phyloP scores from a whole-genome alignment of 1,284 basidiomycete species.

The Thecaphora thlaspeos region DNA sequence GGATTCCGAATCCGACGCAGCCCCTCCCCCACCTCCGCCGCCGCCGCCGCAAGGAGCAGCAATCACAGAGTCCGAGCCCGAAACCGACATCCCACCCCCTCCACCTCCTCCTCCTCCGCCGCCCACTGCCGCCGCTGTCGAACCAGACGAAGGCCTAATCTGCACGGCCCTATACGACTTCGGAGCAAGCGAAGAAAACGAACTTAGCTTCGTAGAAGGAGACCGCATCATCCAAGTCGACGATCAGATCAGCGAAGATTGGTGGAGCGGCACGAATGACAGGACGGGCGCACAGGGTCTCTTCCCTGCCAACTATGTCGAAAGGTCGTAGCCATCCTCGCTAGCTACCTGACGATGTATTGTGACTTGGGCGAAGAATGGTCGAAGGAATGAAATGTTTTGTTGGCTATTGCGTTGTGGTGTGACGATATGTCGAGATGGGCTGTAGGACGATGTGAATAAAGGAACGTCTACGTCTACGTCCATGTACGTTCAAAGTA shows the following conservation, averaged over 20 bases:
- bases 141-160: constrained; percentile 1
- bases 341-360: too few relatives aligned
- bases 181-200: constrained; percentile 55
- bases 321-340: constrained; percentile 19
- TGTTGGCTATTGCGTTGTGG: too few relatives aligned
- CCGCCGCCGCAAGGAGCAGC: constrained; percentile 12
- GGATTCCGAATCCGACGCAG: too few relatives aligned
- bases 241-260: constrained; percentile 55
- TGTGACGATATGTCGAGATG: too few relatives aligned
- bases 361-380: too few relatives aligned
- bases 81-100: constrained; percentile 61
- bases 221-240: constrained; percentile 50
- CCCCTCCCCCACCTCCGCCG: neutral
- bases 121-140: constrained; percentile 16
- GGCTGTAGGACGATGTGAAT: too few relatives aligned
- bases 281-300: constrained; percentile 62
- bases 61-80: constrained; percentile 13
- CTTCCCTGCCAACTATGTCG: constrained; percentile 58
- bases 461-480: too few relatives aligned
- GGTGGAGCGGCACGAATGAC: constrained; percentile 55
- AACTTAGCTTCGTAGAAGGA: constrained; percentile 51
- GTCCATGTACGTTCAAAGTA: too few relatives aligned
- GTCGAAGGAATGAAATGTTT: too few relatives aligned
- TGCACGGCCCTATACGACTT: constrained; percentile 57
- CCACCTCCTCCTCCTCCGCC: constrained; percentile 34